Evolutionary conservation across 192 early-diverging fungal species (phyloP).

Genomic region (Coemansia sp.): DNA sequence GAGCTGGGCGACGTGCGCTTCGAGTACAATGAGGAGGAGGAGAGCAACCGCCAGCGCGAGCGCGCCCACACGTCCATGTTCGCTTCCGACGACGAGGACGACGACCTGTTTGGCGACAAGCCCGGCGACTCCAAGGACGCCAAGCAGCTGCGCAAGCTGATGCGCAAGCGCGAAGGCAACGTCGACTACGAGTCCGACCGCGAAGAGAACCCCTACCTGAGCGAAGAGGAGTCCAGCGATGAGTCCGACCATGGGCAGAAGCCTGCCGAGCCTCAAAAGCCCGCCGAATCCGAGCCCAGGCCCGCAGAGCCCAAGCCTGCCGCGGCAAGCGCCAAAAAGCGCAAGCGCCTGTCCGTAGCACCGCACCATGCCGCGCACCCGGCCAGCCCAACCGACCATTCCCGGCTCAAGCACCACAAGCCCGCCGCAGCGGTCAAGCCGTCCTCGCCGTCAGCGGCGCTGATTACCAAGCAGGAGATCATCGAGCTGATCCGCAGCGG

Average conservation of each 20-base stretch:
- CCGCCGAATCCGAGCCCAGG: not conserved
- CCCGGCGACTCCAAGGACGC: slow-evolving; percentile 27
- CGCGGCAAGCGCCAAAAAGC: slow-evolving; percentile 36
- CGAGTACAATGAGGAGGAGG: slow-evolving; percentile 67
- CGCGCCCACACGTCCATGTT: slow-evolving; percentile 8
- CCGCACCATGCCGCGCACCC: slow-evolving; percentile 2
- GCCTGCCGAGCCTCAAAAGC: slow-evolving; percentile 12
- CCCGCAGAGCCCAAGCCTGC: not conserved
- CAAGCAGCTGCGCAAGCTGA: slow-evolving; percentile 61
- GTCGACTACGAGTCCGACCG: slow-evolving; percentile 31
- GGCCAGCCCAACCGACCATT: slow-evolving; percentile 7
- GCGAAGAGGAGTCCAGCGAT: slow-evolving; percentile 43
- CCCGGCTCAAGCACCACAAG: not conserved
- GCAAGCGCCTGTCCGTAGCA: slow-evolving; percentile 43
- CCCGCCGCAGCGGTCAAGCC: slow-evolving; percentile 20
- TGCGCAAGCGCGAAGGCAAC: slow-evolving; percentile 62
- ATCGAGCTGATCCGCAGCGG: slow-evolving; percentile 58
- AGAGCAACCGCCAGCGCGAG: slow-evolving; percentile 54
- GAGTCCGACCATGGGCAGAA: slow-evolving; percentile 39
- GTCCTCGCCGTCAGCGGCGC: slow-evolving; percentile 10
- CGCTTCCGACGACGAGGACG: slow-evolving; percentile 38
- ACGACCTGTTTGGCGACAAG: slow-evolving; percentile 19
- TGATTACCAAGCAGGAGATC: slow-evolving; percentile 70
- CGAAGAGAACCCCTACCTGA: slow-evolving; percentile 46
- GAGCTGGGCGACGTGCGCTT: slow-evolving; percentile 65